Evolutionary conservation across 1,284 basidiomycete species (phyloP).

Genomic region (Pisolithus thermaeus): DNA sequence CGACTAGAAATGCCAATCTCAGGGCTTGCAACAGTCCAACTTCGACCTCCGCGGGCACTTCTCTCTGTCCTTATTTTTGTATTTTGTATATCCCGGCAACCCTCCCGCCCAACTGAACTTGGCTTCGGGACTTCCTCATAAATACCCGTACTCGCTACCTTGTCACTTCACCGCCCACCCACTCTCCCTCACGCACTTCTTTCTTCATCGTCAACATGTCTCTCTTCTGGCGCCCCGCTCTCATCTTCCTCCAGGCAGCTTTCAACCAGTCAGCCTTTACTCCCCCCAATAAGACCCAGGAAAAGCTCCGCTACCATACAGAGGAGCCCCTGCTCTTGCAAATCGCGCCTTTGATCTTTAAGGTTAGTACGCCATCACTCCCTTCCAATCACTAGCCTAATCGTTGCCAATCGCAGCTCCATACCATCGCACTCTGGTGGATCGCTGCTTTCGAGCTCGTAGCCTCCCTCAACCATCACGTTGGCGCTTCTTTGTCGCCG

Average conservation of each 20-base stretch:
- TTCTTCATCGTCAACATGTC: constrained; percentile 31
- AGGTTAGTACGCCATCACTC: constrained; percentile 28
- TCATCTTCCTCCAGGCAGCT: constrained; percentile 45
- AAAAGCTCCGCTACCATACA: constrained; percentile 49
- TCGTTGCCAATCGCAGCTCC: constrained; percentile 32
- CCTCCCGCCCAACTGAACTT: constrained; percentile 4
- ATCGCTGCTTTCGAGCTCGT: constrained; percentile 47
- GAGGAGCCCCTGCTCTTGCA: constrained; percentile 48
- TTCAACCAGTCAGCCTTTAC: constrained; percentile 51
- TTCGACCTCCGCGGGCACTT: not conserved
- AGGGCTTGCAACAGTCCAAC: no score
- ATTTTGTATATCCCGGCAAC: not conserved
- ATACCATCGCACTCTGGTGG: constrained; percentile 45
- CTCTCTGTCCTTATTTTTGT: not conserved
- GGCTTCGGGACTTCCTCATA: constrained; percentile 9
- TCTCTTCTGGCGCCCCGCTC: constrained; percentile 34
- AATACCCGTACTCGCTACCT: constrained; percentile 3
- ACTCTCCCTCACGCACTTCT: not conserved
- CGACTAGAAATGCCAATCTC: not conserved
- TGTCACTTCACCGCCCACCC: not conserved
- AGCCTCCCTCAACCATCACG: constrained; percentile 35
- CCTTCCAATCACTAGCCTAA: not conserved
- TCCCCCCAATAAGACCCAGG: constrained; percentile 52
- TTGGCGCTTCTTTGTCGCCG: constrained; percentile 24
- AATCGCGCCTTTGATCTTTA: constrained; percentile 54